Percentiles rank a stretch among this genome's conserved stretches.
Conservation (phyloP, 2,329 filamentous ascomycete genomes). For the Colletotrichum sp. region DNA sequence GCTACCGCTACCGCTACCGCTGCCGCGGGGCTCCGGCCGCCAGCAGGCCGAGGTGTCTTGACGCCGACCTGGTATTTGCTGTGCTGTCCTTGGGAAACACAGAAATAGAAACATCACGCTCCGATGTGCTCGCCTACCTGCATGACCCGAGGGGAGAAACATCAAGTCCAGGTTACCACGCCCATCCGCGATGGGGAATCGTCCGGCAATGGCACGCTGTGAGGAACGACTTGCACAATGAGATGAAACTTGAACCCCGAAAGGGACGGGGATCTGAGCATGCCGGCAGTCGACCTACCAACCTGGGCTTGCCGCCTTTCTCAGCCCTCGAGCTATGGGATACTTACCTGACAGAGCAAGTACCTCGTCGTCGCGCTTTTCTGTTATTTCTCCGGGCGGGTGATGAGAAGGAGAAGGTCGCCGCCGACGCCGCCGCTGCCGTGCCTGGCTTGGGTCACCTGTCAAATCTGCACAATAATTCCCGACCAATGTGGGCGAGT, state of each 20-base stretch:
- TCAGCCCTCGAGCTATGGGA: background rate
- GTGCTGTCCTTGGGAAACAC: background rate
- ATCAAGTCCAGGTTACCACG: background rate
- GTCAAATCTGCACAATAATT: slow-evolving; percentile 17
- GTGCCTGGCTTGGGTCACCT: slow-evolving; percentile 4
- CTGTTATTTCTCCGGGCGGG: background rate
- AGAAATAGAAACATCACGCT: slow-evolving; percentile 20
- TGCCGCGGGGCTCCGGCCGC: slow-evolving; percentile 3
- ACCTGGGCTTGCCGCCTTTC: background rate
- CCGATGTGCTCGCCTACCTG: background rate
- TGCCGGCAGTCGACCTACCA: slow-evolving; percentile 14
- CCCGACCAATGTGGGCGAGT: slow-evolving; percentile 12
- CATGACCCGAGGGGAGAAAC: slow-evolving; percentile 6
- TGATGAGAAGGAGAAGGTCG: background rate
- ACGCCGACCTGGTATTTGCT: slow-evolving; percentile 2
- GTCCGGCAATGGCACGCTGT: slow-evolving; percentile 17
- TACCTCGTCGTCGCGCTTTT: background rate
- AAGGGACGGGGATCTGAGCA: slow-evolving; percentile 11
- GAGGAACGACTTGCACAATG: slow-evolving; percentile 15
- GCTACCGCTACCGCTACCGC: background rate
- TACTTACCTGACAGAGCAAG: background rate
- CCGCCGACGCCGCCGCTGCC: slow-evolving; percentile 2
- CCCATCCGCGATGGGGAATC: slow-evolving; percentile 1
- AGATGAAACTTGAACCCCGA: slow-evolving; percentile 19
- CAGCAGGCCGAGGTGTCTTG: slow-evolving; percentile 4